Base-by-base conservation (phyloP, 1,139 yeast species). In the Suhomyces chickasaworum region DNA sequence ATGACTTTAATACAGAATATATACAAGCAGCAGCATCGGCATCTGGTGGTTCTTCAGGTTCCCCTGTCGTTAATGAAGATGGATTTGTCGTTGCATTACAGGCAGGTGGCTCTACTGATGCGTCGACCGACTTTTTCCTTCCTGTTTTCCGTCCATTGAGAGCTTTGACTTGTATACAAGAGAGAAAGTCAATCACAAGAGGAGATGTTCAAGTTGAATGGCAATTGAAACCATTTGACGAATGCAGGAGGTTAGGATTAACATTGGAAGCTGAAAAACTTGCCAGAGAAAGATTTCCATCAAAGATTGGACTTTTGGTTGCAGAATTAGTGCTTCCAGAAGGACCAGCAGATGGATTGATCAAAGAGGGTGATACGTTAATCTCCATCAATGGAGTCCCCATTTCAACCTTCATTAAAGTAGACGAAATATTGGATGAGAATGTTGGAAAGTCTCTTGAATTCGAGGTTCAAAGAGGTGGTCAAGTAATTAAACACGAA, bases 21-120 rank as follows among this genome's bases (percentile, higher is more conserved):
- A 89, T 90, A 50, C 97, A 91, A 66, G 98, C 97, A 1, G 97
- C 97, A 13, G 97, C 97, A 1, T 81, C 91, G 54, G 96, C 97
- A 0, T 86, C 96, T 9, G 97, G 97, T 33, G 97, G 97, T 1
- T 89, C 97, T 1, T 85, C 95, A 43, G 98, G 98, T 4, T 89
- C 97, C 2, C 97, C 98, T 0, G 98, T 91, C 18, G 95, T 91
- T 7, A 81, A 89, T 63, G 83, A 86, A 44, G 86, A 88, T 57
- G 97, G 97, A 1, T 71, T 81, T 58, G 97, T 91, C 0, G 89
- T 91, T 23, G 97, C 97, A 0, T 71, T 91, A 50, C 97, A 91
- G 67, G 97, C 97, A 0, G 97, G 97, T 55, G 97, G 97, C 5
- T 82, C 89, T 10, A 81, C 90, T 1, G 95, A 87, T 55, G 91